Evolutionary conservation across 2,329 filamentous ascomycete genomes (phyloP).

Genomic region (Cercospora sp.): DNA sequence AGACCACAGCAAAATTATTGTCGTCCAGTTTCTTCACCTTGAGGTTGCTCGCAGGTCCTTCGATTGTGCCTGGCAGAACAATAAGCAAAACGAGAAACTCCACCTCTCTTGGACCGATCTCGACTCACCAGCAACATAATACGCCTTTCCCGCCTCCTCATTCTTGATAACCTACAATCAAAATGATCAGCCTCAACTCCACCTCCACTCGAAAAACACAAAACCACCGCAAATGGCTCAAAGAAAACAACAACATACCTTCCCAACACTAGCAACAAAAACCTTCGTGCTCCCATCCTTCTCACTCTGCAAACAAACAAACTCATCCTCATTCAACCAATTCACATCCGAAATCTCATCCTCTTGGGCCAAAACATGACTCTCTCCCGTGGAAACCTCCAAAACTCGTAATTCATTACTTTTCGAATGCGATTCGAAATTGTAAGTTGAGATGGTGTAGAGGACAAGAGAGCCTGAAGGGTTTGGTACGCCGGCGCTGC

Average conservation of each 20-base stretch:
- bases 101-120: no score
- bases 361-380: constrained; percentile 66
- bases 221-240: background rate
- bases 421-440: constrained; percentile 72
- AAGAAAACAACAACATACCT: background rate
- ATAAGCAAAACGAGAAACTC: no score
- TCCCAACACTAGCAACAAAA: constrained; percentile 27
- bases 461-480: constrained; percentile 63
- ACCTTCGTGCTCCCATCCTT: constrained; percentile 44
- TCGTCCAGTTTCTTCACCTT: constrained; percentile 46
- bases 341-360: constrained; percentile 66
- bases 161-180: constrained; percentile 8
- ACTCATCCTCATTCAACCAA: constrained; percentile 71
- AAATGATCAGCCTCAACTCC: background rate
- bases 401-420: constrained; percentile 69
- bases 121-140: constrained; percentile 39
- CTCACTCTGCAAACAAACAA: constrained; percentile 55
- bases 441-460: constrained; percentile 74
- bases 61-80: constrained; percentile 40
- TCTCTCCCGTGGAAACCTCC: constrained; percentile 66
- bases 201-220: background rate
- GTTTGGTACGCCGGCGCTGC: constrained; percentile 71
- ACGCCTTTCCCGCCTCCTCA: constrained; percentile 30
- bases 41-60: constrained; percentile 52
- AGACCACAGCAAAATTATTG: constrained; percentile 47